Conservation (phyloP, 129 eudicot genomes). For the Chrysanthemum seticuspe region DNA sequence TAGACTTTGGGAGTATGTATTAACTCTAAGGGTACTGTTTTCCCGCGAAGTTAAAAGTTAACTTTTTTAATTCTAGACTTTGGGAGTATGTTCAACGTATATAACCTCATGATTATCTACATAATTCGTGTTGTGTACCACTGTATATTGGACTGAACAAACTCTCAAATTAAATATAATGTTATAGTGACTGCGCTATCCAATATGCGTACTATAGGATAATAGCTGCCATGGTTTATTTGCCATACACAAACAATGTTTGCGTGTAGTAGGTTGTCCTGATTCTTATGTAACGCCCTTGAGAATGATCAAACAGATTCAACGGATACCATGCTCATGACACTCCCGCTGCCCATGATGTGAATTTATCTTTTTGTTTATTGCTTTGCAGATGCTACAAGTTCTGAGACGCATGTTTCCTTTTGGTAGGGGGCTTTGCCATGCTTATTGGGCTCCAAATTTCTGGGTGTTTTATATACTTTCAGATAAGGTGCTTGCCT, state of each 20-base stretch:
- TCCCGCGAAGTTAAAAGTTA: too few species aligned
- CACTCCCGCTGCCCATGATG: not conserved
- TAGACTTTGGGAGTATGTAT: too few species aligned
- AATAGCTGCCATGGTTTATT: not conserved
- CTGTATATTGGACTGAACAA: too few species aligned
- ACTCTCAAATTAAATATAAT: too few species aligned
- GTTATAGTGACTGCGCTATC: too few species aligned
- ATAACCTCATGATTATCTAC: too few species aligned
- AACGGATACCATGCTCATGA: not conserved
- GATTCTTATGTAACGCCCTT: not conserved
- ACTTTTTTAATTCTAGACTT: too few species aligned
- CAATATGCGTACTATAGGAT: too few species aligned
- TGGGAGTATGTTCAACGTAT: too few species aligned
- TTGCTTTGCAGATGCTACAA: conserved; percentile 65
- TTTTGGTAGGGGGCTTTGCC: conserved; percentile 96
- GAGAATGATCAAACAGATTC: not conserved
- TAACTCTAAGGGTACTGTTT: too few species aligned
- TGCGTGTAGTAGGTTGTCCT: not conserved
- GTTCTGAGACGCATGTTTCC: conserved; percentile 94
- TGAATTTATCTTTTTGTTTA: conserved; percentile 7
- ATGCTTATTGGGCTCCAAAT: conserved; percentile 99
- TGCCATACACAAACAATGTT: not conserved
- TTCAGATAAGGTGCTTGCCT: conserved; percentile 65
- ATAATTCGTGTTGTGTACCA: too few species aligned
- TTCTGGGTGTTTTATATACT: conserved; percentile 95